These are phyloP conservation scores for Gillenia trifoliata DNA, from an alignment of 306 rosid genomes.

Conservation along the genomic window DNA sequence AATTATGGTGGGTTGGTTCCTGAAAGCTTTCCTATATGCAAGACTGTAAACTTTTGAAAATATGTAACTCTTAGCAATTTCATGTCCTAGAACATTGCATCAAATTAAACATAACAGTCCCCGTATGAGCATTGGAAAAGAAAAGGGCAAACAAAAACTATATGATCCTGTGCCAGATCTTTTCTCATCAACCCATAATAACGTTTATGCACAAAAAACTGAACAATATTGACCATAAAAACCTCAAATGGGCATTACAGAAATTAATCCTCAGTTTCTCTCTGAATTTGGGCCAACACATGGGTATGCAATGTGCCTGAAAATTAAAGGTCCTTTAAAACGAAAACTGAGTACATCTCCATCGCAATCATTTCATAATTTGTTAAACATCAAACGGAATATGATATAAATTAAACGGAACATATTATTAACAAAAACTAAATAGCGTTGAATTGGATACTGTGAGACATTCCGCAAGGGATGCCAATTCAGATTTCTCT, in stretches of 20 bases:
- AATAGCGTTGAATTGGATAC: conserved; percentile 48
- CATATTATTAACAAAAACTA: background rate
- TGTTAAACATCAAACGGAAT: background rate
- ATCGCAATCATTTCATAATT: background rate
- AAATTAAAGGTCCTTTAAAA: background rate
- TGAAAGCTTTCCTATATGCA: background rate
- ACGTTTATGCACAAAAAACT: background rate
- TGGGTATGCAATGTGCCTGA: background rate
- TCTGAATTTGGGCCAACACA: background rate
- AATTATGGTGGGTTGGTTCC: background rate
- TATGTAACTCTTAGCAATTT: background rate
- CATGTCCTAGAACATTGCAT: background rate
- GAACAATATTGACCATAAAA: too few species aligned
- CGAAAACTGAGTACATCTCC: background rate
- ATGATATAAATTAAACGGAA: background rate
- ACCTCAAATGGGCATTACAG: background rate
- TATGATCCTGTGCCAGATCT: background rate
- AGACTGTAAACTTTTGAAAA: background rate
- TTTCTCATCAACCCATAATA: background rate
- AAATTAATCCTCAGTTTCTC: background rate
- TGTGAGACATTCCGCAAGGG: conserved; percentile 43
- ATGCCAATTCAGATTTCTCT: conserved; percentile 38
- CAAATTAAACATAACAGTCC: background rate
- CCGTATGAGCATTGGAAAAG: background rate
- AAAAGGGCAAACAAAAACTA: background rate